Percentiles rank a stretch among this genome's conserved stretches.
phyloP scores from a whole-genome alignment of 2,329 filamentous ascomycete species.

The Fusarium denticulatum region DNA sequence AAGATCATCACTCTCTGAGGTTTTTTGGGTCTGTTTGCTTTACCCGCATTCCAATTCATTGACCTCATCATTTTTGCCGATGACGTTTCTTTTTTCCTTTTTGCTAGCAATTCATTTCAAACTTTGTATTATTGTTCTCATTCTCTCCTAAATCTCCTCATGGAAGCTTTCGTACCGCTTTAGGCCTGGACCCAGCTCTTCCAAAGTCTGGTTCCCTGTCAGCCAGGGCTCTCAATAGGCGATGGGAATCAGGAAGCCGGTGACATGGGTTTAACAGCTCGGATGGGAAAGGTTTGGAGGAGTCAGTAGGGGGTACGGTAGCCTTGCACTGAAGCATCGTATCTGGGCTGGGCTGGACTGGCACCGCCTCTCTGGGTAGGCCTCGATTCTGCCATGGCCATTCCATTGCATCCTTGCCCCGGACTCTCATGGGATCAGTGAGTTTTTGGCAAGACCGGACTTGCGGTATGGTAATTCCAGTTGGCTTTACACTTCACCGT shows the following conservation, averaged over 20 bases:
- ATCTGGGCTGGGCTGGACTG: conserved; percentile 1
- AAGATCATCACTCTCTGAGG: conserved; percentile 20
- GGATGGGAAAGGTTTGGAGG: conserved; percentile 15
- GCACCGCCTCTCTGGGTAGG: conserved; percentile 38
- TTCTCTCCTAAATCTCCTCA: conserved; percentile 3
- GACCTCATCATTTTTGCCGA: conserved; percentile 21
- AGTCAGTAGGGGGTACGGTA: conserved; percentile 36
- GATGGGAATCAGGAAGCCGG: conserved; percentile 15
- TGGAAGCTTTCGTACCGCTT: conserved; percentile 19
- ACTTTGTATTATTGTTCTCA: background rate
- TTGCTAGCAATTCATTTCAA: background rate
- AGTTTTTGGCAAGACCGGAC: background rate
- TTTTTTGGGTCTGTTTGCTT: conserved; percentile 1
- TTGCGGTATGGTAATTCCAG: conserved; percentile 2
- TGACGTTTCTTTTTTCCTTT: background rate
- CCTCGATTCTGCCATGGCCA: conserved; percentile 17
- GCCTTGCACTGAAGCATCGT: conserved; percentile 26
- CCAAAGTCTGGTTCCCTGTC: conserved; percentile 13
- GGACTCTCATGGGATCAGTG: conserved; percentile 26
- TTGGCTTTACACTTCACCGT: background rate
- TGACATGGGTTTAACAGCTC: conserved; percentile 11
- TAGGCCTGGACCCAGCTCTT: conserved; percentile 19
- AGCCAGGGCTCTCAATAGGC: conserved; percentile 22
- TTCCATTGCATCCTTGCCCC: conserved; percentile 15
- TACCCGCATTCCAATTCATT: conserved; percentile 3